phyloP scores from a whole-genome alignment of 371 early-diverging fungal genomes.

The Mucor irregularis region DNA sequence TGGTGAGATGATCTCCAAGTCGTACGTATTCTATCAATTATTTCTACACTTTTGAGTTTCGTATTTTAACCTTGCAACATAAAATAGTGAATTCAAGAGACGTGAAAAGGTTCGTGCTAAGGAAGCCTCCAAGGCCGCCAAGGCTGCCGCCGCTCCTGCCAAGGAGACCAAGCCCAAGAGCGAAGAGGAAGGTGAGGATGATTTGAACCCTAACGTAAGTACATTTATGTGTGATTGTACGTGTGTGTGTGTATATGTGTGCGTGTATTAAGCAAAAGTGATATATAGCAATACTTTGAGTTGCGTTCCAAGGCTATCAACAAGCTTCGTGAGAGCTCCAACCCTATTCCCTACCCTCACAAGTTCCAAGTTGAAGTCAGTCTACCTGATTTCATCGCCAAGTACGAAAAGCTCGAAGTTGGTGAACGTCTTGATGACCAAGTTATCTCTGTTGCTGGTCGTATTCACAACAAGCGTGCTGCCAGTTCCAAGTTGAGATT shows the following conservation, averaged over 20 bases:
- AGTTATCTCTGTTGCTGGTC: slow-evolving; percentile 81
- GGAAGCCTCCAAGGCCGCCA: slow-evolving; percentile 79
- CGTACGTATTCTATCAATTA: slow-evolving; percentile 48
- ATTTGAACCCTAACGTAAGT: slow-evolving; percentile 82
- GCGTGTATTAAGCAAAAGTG: too few species aligned
- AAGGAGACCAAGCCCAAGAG: slow-evolving; percentile 56
- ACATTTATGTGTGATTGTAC: not conserved
- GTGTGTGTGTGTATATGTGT: too few species aligned
- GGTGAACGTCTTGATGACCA: slow-evolving; percentile 77
- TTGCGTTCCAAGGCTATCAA: slow-evolving; percentile 85
- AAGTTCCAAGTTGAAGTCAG: slow-evolving; percentile 93
- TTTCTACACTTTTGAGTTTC: not conserved
- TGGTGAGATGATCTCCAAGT: slow-evolving; percentile 95
- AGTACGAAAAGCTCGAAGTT: slow-evolving; percentile 71
- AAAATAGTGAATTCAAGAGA: slow-evolving; percentile 88
- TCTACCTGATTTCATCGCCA: slow-evolving; percentile 83
- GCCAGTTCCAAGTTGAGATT: slow-evolving; percentile 90
- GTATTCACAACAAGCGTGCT: slow-evolving; percentile 88
- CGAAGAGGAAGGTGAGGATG: slow-evolving; percentile 78
- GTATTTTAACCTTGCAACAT: not conserved
- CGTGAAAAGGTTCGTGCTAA: slow-evolving; percentile 87
- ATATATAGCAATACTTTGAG: slow-evolving; percentile 95
- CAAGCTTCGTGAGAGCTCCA: slow-evolving; percentile 74
- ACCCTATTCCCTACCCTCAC: slow-evolving; percentile 95
- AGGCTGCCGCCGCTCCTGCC: slow-evolving; percentile 65